Evolutionary conservation across 805 yeast species (phyloP), one percentile per base, ranked within the genome.

Genomic region (Myxozyma udenii): DNA sequence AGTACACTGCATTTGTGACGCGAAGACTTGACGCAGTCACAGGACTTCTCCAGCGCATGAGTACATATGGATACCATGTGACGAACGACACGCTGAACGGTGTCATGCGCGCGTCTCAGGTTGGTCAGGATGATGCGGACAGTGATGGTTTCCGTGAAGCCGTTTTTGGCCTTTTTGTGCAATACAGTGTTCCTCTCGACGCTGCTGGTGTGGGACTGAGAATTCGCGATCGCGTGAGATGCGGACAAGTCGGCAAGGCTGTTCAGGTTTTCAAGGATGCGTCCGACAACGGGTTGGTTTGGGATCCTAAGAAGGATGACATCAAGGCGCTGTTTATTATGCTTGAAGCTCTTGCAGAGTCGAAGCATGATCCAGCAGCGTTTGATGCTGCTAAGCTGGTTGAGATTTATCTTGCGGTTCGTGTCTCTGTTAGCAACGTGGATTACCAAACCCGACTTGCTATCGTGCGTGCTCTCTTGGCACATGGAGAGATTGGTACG

Each of bases 341-440:
- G 47, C 53, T 60, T 3, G 53, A 57, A 21, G 45, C 46, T 4
- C 49, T 60, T 11, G 35, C 55, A 4, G 7, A 24, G 3, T 12
- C 32, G 4, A 16, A 44, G n/a, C 14, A 9, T 9, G 33, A 28
- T 9, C 33, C 33, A 12, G 48, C 44, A 12, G 44, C 30, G 14
- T 58, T 59, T 28, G 54, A 60, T 32, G 50, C 51, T 30, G 19
- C 48, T 11, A 16, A 36, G 11, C 48, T 60, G 11, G 53, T 53
- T 11, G 65, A 68, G 21, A 64, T 71, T 32, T 77, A 77, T 51
- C 69, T 72, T 50, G 72, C 71, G 37, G 68, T 79, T 32, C 69
- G 74, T 48, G 63, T 65, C n/a, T 74, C 70, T 53, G 71, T 73
- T 4, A 64, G 65, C 14, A 62, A 60, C 5, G 58, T 78, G 5